A percentile compares a stretch with the other conserved stretches of the same genome.
These are phyloP conservation scores for Apiotrichum siamense DNA, from an alignment of 1,284 basidiomycete species.

Conservation along the genomic window DNA sequence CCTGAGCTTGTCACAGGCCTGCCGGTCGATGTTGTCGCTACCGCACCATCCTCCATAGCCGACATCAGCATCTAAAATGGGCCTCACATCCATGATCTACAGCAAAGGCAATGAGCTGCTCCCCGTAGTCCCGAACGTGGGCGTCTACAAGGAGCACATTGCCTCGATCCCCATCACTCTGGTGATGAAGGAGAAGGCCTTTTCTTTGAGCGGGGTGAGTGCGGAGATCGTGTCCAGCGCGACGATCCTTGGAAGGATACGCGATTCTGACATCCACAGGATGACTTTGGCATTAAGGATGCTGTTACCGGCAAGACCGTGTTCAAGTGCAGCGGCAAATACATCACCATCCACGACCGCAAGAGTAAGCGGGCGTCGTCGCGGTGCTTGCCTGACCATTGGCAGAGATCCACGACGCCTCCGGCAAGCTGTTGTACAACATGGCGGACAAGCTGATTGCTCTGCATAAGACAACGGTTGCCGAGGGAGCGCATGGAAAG, in stretches of 20 bases:
- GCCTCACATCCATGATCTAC: conserved; percentile 5
- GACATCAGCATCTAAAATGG: neutral
- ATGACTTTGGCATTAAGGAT: conserved; percentile 8
- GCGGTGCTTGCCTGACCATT: neutral
- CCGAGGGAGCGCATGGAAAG: conserved; percentile 2
- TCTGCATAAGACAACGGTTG: neutral
- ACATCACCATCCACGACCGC: conserved; percentile 8
- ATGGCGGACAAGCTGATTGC: conserved; percentile 3
- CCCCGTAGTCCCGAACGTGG: conserved; percentile 2
- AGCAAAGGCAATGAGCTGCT: neutral
- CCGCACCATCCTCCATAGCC: neutral
- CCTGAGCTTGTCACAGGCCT: too few relatives aligned
- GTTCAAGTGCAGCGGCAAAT: conserved; percentile 8
- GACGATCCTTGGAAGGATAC: too few relatives aligned
- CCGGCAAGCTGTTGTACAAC: conserved; percentile 13
- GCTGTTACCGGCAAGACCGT: conserved; percentile 1
- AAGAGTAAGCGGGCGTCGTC: conserved; percentile 2
- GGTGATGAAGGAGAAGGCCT: conserved; percentile 31
- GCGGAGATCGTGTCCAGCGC: too few relatives aligned
- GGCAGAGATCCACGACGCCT: conserved; percentile 6
- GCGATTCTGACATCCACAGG: neutral
- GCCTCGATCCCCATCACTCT: neutral
- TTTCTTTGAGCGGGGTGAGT: conserved; percentile 6
- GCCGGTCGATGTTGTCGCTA: neutral
- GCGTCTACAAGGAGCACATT: conserved; percentile 5